Percentiles rank a stretch among this genome's conserved stretches.
These are phyloP conservation scores for Populus trichocarpa DNA, from an alignment of 441 rosid species.

Conservation along the genomic window DNA sequence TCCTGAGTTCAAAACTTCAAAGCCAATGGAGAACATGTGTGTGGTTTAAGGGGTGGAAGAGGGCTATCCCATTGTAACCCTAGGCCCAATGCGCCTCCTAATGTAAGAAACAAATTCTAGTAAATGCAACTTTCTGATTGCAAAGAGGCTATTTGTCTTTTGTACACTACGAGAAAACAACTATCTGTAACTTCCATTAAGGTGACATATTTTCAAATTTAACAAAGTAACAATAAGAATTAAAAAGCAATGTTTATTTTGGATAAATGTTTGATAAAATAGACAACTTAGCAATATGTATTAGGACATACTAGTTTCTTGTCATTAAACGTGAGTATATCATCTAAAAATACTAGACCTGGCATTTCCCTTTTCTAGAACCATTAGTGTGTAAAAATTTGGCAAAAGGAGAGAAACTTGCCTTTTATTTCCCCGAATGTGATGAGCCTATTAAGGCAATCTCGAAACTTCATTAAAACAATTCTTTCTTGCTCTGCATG, in stretches of 20 bases:
- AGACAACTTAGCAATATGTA: too few species aligned
- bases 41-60: too few species aligned
- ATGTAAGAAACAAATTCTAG: not conserved
- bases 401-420: conserved; percentile 26
- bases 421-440: conserved; percentile 89
- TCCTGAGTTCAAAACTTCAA: too few species aligned
- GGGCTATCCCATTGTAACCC: too few species aligned
- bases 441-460: conserved; percentile 84
- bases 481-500: conserved; percentile 84
- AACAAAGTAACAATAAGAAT: not conserved
- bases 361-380: not conserved
- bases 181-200: not conserved
- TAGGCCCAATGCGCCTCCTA: too few species aligned
- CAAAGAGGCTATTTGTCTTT: not conserved
- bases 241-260: not conserved
- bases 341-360: conserved; percentile 4
- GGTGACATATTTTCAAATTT: not conserved
- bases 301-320: too few species aligned
- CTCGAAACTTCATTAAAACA: conserved; percentile 71
- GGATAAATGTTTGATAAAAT: not conserved
- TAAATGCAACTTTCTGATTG: not conserved
- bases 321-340: not conserved
- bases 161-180: not conserved
- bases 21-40: too few species aligned
- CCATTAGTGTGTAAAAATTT: not conserved